Conservation (phyloP, 176 grass and related monocot genomes). For the Bromus sterilis region DNA sequence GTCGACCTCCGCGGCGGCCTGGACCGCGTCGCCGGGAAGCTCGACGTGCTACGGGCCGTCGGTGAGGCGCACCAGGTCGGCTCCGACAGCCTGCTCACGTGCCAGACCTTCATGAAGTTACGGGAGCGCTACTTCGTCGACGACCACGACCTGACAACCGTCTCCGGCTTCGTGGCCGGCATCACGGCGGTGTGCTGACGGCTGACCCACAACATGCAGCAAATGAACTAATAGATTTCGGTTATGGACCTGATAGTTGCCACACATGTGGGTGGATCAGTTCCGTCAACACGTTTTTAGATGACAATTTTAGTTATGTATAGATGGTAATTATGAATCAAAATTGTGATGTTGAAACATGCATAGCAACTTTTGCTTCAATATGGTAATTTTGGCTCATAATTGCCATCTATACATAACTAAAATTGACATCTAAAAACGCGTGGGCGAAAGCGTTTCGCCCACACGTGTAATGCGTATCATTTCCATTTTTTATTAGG, state of each 20-base stretch:
- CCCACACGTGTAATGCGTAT: too few relatives aligned
- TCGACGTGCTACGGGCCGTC: background rate
- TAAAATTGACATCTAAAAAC: too few relatives aligned
- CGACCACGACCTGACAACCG: background rate
- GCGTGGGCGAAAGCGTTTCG: too few relatives aligned
- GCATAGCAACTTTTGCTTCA: background rate
- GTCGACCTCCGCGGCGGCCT: conserved; percentile 18
- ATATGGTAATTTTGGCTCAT: too few relatives aligned
- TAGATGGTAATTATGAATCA: too few relatives aligned
- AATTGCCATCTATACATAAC: too few relatives aligned
- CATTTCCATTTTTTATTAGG: background rate
- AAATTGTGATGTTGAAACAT: too few relatives aligned
- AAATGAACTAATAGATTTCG: background rate
- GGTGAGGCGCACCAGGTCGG: conserved; percentile 27
- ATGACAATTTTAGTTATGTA: too few relatives aligned
- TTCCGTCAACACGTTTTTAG: too few relatives aligned
- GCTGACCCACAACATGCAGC: background rate
- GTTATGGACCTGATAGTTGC: too few relatives aligned
- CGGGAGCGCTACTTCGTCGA: conserved; percentile 1
- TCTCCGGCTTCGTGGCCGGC: conserved; percentile 2
- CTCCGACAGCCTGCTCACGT: conserved; percentile 28
- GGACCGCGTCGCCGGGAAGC: background rate
- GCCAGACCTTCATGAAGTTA: conserved; percentile 5
- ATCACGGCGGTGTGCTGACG: background rate
- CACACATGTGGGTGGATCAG: too few relatives aligned